Base-by-base conservation (phyloP, 352 stramenopile genomes). In the Phytophthora podocarpi region DNA sequence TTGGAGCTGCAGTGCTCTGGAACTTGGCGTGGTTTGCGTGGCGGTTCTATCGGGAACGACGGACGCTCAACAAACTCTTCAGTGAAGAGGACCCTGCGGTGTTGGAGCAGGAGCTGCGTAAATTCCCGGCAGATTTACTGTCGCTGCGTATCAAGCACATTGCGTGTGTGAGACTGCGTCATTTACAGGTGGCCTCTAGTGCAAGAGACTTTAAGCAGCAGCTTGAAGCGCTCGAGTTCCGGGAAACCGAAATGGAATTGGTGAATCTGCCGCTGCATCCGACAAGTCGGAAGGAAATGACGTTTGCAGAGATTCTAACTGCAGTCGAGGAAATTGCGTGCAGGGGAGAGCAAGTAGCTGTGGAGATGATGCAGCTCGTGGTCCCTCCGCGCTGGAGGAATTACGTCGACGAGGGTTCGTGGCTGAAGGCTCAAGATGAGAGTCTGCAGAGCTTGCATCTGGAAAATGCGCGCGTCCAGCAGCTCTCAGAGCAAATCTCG, bases 261-360 rank as follows among this genome's bases (percentile, higher is more conserved):
- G 46, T 61, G 20, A 73, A 74, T 7, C 24, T 89, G 5, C 80
- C 79, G 2, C 51, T 70, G 1, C 54, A 72, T 26, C 36, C 53
- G n/a, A 60, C 36, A 15, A 74, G 49, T n/a, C 54, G 54, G 18
- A 76, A 85, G 31, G 51, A 68, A 10, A 89, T 88, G 82, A 88
- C 82, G 20, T 85, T 91, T 18, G 69, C 74, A 10, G 74, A 90
- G 5, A 76, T 90, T n/a, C 23, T 82, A 2, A 77, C 70, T 1
- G 55, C 56, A 9, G 76, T 90, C 18, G 80, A 90, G 49, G 74
- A 85, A 48, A 73, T 89, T 31, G 66, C 69, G 11, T 82, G 72
- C 46, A 69, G 66, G 28, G 82, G 76, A 15, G 82, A 90, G 27
- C 74, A 76, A n/a, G 49, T 90, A 9, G 75, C 69, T 3, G 49